phyloP scores from a whole-genome alignment of 2,329 filamentous ascomycete genomes.

The Microsporum ferrugineum region DNA sequence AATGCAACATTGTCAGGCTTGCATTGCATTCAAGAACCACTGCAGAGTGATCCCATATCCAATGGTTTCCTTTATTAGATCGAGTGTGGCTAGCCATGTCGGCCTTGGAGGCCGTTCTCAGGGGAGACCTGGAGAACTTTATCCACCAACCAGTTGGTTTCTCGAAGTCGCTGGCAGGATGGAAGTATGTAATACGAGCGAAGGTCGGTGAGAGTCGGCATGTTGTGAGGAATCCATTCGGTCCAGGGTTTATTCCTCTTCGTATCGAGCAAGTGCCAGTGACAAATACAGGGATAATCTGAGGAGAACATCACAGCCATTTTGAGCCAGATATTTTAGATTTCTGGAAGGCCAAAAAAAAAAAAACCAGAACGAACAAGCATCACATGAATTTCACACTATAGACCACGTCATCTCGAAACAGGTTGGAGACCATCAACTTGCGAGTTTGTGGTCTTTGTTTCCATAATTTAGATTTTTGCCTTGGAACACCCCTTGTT shows the following conservation, averaged over 20 bases:
- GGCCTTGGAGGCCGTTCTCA: not conserved
- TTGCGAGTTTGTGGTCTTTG: not conserved
- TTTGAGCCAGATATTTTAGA: not conserved
- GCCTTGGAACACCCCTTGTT: not conserved
- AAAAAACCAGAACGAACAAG: not conserved
- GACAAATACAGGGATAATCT: not conserved
- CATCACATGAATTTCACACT: not conserved
- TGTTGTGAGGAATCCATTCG: not conserved
- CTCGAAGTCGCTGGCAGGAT: not conserved
- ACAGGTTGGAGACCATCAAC: not conserved
- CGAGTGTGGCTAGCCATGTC: not conserved
- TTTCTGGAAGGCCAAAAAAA: not conserved
- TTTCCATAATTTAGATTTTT: not conserved
- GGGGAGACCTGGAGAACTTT: not conserved
- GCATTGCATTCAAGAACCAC: not conserved
- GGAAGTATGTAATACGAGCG: not conserved
- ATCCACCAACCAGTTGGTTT: not conserved
- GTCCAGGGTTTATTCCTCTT: not conserved
- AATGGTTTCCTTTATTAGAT: not conserved
- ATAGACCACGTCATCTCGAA: not conserved
- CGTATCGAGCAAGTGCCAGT: slow-evolving; percentile 1
- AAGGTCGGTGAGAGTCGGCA: slow-evolving; percentile 1
- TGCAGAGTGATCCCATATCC: not conserved
- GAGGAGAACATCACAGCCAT: not conserved
- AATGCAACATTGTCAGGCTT: not conserved